Base-by-base conservation (phyloP, 2,329 filamentous ascomycete genomes). In the Drechslera avenae region DNA sequence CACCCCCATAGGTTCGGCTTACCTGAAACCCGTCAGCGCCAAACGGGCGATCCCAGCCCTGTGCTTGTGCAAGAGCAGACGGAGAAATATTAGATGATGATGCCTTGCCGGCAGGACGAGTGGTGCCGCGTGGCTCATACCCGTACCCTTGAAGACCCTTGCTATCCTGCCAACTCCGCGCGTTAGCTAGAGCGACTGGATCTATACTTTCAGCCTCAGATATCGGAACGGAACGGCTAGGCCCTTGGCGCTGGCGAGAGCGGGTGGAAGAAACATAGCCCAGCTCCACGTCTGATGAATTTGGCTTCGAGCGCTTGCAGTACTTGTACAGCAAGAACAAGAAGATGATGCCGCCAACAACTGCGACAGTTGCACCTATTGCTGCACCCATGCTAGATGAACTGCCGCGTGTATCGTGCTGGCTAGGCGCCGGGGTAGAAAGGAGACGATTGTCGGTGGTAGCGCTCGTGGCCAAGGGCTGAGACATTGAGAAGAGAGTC, bases 1-100 rank as follows among this genome's bases (percentile, higher is more conserved):
- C 16, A 10, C n/a, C 19, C 18, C 30, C 36, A 17, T 32, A 18
- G 9, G 36, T 33, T 1, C 10, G 5, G 9, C 10, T 37, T 13
- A 6, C 36, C 45, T 47, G 45, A 14, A 47, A 41, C 12, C 32
- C 12, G 13, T 41, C 36, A 47, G 45, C 30, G 16, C 18, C 16
- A 16, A 12, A 39, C 4, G 35, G n/a, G 16, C 9, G 10, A 13
- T 21, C 18, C 35, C 35, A 39, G 12, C 18, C 35, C 9, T 39
- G 17, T 8, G 35, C 35, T 7, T 39, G 18, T n/a, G 35, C 35
- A 13, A 39, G 19, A n/a, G 6, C 19, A 21, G 35, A 12, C 10
- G 13, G 35, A 3, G 18, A 16, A 13, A 39, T 14, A 26, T 19
- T 19, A 14, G 26, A 26, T 5, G 35, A 10, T 21, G 35, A 3